Conservation (phyloP, 176 grass and related monocot genomes). For the Carex pumila region DNA sequence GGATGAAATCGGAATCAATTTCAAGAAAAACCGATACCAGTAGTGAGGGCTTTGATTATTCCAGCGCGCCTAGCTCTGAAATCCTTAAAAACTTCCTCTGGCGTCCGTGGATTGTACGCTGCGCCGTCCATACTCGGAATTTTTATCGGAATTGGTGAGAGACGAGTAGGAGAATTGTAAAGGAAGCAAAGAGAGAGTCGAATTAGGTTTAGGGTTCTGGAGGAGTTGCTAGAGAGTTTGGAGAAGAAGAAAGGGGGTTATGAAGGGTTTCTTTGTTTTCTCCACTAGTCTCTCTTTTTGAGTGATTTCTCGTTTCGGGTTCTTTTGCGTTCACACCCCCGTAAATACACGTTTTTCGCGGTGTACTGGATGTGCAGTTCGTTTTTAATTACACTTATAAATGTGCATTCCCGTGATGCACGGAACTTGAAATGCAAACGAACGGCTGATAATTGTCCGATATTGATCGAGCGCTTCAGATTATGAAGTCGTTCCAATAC, state of each 20-base stretch:
- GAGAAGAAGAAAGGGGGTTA: constrained; percentile 16
- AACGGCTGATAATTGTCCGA: not conserved
- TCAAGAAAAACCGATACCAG: constrained; percentile 24
- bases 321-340: not conserved
- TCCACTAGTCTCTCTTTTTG: not conserved
- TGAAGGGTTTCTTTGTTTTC: constrained; percentile 24
- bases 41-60: constrained; percentile 91
- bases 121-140: constrained; percentile 3
- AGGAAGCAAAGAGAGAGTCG: not conserved
- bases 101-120: constrained; percentile 45
- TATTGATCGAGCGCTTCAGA: not conserved
- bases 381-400: not conserved
- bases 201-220: constrained; percentile 62
- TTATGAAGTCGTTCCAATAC: not conserved
- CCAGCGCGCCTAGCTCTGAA: constrained; percentile 76
- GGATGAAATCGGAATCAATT: not conserved
- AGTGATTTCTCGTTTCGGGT: constrained; percentile 2
- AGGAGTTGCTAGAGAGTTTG: not conserved
- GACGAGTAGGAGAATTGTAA: not conserved
- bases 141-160: not conserved
- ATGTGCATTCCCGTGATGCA: not conserved
- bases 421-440: not conserved
- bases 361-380: not conserved
- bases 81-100: constrained; percentile 93
- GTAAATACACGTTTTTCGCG: not conserved